Percentiles rank a stretch among this genome's conserved stretches.
phyloP scores from a whole-genome alignment of 768 basidiomycete genomes.

The Phaeotremella fagi region DNA sequence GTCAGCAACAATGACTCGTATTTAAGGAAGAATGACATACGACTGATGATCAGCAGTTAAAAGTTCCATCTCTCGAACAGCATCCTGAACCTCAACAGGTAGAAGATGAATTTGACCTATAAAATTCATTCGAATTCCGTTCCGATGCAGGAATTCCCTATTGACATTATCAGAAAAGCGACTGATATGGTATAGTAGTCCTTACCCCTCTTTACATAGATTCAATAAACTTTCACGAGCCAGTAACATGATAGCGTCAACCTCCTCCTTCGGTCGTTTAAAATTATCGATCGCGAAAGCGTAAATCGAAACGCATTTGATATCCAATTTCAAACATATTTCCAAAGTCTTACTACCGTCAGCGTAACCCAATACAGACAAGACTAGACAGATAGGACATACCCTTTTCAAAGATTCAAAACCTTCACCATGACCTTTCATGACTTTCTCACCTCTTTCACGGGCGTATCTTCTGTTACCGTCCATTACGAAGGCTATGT shows the following conservation, averaged over 20 bases:
- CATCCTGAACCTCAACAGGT: conserved; percentile 67
- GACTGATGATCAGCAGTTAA: conserved; percentile 68
- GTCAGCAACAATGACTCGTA: neutral
- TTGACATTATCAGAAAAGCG: too few species aligned
- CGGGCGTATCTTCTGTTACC: conserved; percentile 87
- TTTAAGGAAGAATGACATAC: conserved; percentile 51
- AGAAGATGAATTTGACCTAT: conserved; percentile 72
- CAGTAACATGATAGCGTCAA: conserved; percentile 79
- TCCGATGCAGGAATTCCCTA: conserved; percentile 72
- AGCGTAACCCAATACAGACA: neutral
- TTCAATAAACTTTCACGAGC: conserved; percentile 73
- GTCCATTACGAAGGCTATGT: conserved; percentile 96
- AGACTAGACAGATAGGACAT: conserved; percentile 37
- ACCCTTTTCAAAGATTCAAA: conserved; percentile 76
- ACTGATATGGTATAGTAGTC: conserved; percentile 5
- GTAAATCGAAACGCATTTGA: conserved; percentile 85
- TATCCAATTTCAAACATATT: conserved; percentile 70
- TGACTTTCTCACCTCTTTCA: conserved; percentile 56
- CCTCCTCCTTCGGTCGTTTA: conserved; percentile 76
- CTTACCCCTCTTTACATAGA: conserved; percentile 74
- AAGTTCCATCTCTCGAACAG: conserved; percentile 65
- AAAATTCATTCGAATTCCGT: conserved; percentile 79
- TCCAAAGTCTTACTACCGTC: conserved; percentile 63
- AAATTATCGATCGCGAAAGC: conserved; percentile 99
- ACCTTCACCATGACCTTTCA: conserved; percentile 77